phyloP scores from a whole-genome alignment of 106 monocot species.

The Acorus gramineus region DNA sequence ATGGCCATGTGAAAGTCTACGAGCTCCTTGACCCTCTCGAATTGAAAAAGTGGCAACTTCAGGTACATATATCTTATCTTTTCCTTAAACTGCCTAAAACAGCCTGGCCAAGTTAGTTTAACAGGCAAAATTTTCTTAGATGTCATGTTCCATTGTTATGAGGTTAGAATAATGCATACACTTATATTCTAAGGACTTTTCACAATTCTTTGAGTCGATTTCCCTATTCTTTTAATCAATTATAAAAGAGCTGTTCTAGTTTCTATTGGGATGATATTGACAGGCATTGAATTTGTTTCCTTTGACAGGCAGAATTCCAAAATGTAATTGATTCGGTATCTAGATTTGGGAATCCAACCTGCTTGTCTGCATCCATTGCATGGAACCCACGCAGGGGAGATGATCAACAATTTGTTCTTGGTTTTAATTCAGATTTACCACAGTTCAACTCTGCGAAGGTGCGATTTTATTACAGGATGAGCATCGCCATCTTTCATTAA shows the following conservation, averaged over 20 bases:
- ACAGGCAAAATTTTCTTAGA: background rate
- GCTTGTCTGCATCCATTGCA: conserved; percentile 77
- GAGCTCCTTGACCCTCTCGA: conserved; percentile 77
- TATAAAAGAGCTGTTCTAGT: no score
- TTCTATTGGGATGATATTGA: no score
- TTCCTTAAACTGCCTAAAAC: background rate
- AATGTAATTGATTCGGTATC: conserved; percentile 79
- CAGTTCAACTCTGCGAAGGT: conserved; percentile 90
- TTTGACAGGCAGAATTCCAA: conserved; percentile 78
- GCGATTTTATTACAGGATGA: no score
- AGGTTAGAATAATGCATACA: no score
- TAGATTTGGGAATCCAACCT: conserved; percentile 55
- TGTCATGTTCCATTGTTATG: background rate
- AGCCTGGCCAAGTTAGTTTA: background rate
- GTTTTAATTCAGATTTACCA: conserved; percentile 72
- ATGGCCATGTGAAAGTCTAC: conserved; percentile 80
- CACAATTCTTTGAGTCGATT: no score
- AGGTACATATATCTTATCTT: conserved; percentile 36
- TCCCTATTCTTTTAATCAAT: no score
- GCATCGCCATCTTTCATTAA: no score
- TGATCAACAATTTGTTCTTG: conserved; percentile 60
- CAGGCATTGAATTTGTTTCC: background rate
- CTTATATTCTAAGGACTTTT: background rate
- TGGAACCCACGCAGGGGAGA: conserved; percentile 73
- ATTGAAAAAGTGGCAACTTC: conserved; percentile 88